Evolutionary conservation across 768 basidiomycete species (phyloP).

Genomic region (Boletus subcaerulescens): DNA sequence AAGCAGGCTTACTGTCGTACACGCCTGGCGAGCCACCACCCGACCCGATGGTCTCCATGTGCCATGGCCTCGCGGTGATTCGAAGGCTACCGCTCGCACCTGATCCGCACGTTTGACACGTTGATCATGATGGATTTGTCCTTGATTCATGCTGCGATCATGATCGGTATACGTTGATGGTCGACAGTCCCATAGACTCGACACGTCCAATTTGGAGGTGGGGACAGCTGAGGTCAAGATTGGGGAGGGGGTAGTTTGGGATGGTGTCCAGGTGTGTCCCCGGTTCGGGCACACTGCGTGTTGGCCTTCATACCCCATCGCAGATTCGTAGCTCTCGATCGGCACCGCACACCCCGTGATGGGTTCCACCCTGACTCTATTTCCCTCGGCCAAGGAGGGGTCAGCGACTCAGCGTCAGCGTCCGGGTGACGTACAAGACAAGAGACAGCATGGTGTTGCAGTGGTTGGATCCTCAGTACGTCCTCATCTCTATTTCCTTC

Average conservation of each 20-base stretch:
- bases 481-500: not conserved
- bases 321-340: conserved; percentile 45
- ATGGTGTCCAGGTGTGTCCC: conserved; percentile 29
- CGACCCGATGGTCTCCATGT: conserved; percentile 55
- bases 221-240: conserved; percentile 6
- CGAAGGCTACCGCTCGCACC: conserved; percentile 41
- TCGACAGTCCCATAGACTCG: conserved; percentile 47
- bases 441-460: conserved; percentile 78
- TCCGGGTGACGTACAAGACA: conserved; percentile 68
- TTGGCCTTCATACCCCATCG: conserved; percentile 29
- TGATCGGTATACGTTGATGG: not conserved
- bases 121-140: too few relatives aligned
- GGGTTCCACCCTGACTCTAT: conserved; percentile 69
- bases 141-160: not conserved
- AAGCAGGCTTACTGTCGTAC: conserved; percentile 47
- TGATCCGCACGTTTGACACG: conserved; percentile 18
- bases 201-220: conserved; percentile 70
- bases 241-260: conserved; percentile 28
- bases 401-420: conserved; percentile 34
- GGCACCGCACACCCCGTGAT: conserved; percentile 60
- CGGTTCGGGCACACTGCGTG: not conserved
- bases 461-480: conserved; percentile 79
- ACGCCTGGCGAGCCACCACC: conserved; percentile 53
- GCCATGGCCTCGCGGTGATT: conserved; percentile 76
- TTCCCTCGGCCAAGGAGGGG: conserved; percentile 41